phyloP scores from a whole-genome alignment of 805 yeast species.

The Myxozyma lipomycoides region DNA sequence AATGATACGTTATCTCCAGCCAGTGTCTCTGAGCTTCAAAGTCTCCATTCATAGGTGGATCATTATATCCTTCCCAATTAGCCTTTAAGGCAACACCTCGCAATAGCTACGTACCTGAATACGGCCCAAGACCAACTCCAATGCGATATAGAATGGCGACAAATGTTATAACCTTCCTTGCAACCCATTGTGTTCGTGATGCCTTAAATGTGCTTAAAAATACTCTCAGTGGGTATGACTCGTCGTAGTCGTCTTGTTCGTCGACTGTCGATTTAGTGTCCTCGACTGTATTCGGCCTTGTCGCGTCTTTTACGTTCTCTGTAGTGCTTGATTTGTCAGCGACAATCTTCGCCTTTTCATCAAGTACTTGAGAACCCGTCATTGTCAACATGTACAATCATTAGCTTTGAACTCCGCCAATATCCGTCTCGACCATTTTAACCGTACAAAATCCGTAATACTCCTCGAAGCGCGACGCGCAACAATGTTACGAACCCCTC shows the following conservation, averaged over 20 bases:
- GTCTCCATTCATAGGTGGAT: slow-evolving; percentile 86
- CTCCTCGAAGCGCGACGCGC: too few relatives aligned
- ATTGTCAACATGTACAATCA: not conserved
- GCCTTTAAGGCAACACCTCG: not conserved
- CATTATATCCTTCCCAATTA: slow-evolving; percentile 21
- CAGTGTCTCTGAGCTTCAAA: slow-evolving; percentile 98
- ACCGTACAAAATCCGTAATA: too few relatives aligned
- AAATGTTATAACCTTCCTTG: slow-evolving; percentile 61
- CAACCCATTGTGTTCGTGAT: slow-evolving; percentile 88
- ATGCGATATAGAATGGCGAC: slow-evolving; percentile 72
- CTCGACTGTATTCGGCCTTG: too few relatives aligned
- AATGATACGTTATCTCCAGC: slow-evolving; percentile 82
- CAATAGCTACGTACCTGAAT: slow-evolving; percentile 59
- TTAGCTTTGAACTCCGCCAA: too few relatives aligned
- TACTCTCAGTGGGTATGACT: slow-evolving; percentile 76
- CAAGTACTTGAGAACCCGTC: not conserved
- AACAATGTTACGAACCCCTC: too few relatives aligned
- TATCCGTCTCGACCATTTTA: too few relatives aligned
- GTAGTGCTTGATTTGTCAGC: not conserved
- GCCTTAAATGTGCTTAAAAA: slow-evolving; percentile 73
- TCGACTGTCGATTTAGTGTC: not conserved
- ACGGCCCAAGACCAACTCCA: slow-evolving; percentile 85
- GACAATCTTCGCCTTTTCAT: not conserved
- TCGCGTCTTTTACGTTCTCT: too few relatives aligned
- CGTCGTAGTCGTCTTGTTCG: slow-evolving; percentile 34